A percentile compares a stretch with the other conserved stretches of the same genome.
phyloP scores from a whole-genome alignment of 768 basidiomycete species.

The Phylloporus arenicola region DNA sequence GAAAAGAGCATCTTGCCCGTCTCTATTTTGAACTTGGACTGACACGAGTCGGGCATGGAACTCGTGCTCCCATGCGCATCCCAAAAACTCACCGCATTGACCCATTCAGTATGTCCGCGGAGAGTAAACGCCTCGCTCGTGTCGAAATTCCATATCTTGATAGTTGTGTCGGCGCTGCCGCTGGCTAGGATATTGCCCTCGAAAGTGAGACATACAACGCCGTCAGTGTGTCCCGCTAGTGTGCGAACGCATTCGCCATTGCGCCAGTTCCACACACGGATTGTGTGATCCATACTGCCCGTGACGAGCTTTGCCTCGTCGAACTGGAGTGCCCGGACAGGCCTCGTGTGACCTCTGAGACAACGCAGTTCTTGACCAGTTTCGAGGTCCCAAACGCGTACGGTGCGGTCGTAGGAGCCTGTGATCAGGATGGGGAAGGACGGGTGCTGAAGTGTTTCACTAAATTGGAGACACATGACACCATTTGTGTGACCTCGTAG shows the following conservation, averaged over 20 bases:
- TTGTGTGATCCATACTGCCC: constrained; percentile 91
- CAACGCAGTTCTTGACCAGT: constrained; percentile 79
- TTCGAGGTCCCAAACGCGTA: constrained; percentile 95
- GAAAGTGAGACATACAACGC: constrained; percentile 87
- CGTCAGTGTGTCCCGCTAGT: constrained; percentile 84
- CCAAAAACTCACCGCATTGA: constrained; percentile 93
- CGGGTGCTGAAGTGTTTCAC: constrained; percentile 75
- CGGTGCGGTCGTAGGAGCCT: constrained; percentile 93
- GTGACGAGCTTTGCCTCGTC: constrained; percentile 95
- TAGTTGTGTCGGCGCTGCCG: constrained; percentile 90
- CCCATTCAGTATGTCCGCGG: constrained; percentile 92
- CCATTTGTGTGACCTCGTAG: constrained; percentile 93
- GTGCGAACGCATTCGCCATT: constrained; percentile 83
- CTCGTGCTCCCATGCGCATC: constrained; percentile 38
- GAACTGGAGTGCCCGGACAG: constrained; percentile 90
- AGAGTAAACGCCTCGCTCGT: constrained; percentile 90
- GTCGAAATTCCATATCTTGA: constrained; percentile 92
- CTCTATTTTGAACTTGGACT: constrained; percentile 50
- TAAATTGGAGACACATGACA: constrained; percentile 96
- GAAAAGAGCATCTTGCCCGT: constrained; percentile 96
- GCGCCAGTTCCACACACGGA: constrained; percentile 96
- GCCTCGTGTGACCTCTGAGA: constrained; percentile 85
- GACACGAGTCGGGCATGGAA: constrained; percentile 17
- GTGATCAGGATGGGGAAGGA: constrained; percentile 94
- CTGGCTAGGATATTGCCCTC: constrained; percentile 89